phyloP scores from a whole-genome alignment of 768 basidiomycete species.

The Rhizopogon vesiculosus region DNA sequence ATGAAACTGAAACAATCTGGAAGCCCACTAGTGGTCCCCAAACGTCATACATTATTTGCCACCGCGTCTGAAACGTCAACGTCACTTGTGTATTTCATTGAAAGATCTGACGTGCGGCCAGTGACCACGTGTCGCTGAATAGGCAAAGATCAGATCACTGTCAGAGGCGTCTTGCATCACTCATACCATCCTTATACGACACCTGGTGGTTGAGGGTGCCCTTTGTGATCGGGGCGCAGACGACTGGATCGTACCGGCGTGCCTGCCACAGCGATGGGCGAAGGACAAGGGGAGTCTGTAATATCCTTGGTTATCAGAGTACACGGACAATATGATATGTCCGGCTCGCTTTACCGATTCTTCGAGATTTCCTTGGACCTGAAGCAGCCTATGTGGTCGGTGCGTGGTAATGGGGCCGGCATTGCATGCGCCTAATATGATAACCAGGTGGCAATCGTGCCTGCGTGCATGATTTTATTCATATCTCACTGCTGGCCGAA shows the following conservation, averaged over 20 bases:
- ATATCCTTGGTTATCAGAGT: neutral
- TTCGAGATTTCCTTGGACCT: neutral
- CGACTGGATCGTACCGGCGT: neutral
- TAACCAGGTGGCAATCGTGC: neutral
- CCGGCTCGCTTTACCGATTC: neutral
- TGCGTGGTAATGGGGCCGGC: neutral
- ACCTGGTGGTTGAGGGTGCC: neutral
- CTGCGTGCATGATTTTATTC: no score
- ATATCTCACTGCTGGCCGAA: no score
- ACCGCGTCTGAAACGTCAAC: neutral
- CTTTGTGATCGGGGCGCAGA: neutral
- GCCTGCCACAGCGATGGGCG: neutral
- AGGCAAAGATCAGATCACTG: neutral
- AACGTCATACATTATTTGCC: neutral
- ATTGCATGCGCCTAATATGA: neutral
- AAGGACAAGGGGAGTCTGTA: neutral
- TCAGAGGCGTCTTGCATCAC: neutral
- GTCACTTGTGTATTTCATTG: neutral
- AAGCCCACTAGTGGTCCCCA: neutral
- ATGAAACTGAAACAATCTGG: no score
- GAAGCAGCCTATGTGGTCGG: neutral
- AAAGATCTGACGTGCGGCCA: neutral
- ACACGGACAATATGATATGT: neutral
- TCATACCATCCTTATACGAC: neutral
- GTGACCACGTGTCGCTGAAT: no score